phyloP scores from a whole-genome alignment of 2,329 filamentous ascomycete genomes.

The Sporothrix protearum region DNA sequence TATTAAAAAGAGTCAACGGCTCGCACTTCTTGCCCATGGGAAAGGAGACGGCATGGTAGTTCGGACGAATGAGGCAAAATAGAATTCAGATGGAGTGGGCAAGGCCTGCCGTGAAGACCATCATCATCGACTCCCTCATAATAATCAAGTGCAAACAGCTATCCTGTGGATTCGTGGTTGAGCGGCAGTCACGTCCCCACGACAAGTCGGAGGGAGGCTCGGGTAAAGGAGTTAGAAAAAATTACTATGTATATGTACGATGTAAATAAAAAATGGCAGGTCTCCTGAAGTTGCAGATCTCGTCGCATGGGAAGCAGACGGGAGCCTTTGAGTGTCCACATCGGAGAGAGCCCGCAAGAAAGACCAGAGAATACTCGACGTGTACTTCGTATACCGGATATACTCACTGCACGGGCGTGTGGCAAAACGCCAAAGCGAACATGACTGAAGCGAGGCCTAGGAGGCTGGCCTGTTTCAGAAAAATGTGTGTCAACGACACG shows the following conservation, averaged over 20 bases:
- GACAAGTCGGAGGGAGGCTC: too few relatives aligned
- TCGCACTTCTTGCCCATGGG: conserved; percentile 18
- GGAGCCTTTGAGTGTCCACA: not conserved
- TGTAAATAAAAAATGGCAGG: not conserved
- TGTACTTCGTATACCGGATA: conserved; percentile 13
- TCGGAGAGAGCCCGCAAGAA: not conserved
- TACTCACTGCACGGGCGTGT: conserved; percentile 6
- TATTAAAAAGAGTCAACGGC: not conserved
- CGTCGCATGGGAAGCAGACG: conserved; percentile 17
- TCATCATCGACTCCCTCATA: too few relatives aligned
- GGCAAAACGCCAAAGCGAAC: not conserved
- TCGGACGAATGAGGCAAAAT: not conserved
- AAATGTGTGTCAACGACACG: not conserved
- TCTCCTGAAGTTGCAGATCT: conserved; percentile 17
- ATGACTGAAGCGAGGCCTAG: not conserved
- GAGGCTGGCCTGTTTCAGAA: not conserved
- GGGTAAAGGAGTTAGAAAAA: not conserved
- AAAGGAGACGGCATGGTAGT: conserved; percentile 2
- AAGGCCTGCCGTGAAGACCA: not conserved
- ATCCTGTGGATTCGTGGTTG: not conserved
- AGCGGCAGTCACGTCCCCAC: not conserved
- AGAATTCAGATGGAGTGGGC: not conserved
- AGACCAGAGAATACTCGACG: conserved; percentile 1
- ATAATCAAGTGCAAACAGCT: not conserved
- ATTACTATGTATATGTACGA: too few relatives aligned